Percentiles rank a stretch among this genome's conserved stretches.
Evolutionary conservation across 2,329 filamentous ascomycete species (phyloP).

Genomic region (Chaetomiaceae sp.): DNA sequence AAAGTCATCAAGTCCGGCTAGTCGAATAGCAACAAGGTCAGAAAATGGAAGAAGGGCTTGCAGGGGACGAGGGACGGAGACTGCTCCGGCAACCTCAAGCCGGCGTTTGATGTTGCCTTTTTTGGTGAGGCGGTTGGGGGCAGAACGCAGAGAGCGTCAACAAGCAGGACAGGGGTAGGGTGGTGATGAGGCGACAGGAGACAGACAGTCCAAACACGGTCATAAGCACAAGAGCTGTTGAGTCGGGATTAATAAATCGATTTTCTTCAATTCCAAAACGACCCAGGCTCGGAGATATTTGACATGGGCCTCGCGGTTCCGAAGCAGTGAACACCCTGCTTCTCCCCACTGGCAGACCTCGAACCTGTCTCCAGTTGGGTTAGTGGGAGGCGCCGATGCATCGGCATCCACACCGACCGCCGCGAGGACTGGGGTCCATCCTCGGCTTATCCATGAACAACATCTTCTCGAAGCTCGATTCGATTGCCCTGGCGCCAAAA

Average conservation of each 20-base stretch:
- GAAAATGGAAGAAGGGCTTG: too few species aligned
- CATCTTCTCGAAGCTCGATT: conserved; percentile 5
- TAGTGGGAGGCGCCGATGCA: conserved; percentile 14
- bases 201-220: background rate
- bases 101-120: too few species aligned
- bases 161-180: too few species aligned
- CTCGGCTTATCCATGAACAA: background rate
- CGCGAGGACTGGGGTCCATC: background rate
- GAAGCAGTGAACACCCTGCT: conserved; percentile 2
- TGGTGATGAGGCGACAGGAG: background rate
- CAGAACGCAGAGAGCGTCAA: too few species aligned
- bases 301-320: background rate
- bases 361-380: conserved; percentile 3
- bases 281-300: conserved; percentile 7
- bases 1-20: too few species aligned
- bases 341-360: conserved; percentile 2
- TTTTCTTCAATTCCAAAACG: background rate
- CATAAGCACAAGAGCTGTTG: background rate
- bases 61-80: too few species aligned
- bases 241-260: background rate
- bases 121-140: background rate
- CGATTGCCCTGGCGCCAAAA: background rate
- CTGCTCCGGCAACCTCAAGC: too few species aligned
- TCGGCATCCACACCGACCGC: background rate
- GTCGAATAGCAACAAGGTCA: too few species aligned